Conservation (phyloP, 2,329 filamentous ascomycete genomes). For the Geosmithia putterillii region DNA sequence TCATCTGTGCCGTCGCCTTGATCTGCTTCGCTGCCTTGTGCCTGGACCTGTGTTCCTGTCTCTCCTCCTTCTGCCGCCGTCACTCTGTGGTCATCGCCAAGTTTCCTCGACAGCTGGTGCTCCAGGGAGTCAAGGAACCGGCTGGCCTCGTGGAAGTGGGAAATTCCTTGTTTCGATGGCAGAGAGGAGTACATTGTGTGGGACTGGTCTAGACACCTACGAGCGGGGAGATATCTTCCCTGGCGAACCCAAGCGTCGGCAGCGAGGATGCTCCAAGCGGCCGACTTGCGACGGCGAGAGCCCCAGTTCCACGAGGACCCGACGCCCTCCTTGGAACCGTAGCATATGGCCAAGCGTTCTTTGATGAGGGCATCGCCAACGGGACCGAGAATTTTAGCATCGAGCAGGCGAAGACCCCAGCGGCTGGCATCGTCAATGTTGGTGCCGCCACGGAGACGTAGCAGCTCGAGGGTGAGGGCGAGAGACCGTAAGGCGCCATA, state of each 20-base stretch:
- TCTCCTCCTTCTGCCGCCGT: too few species aligned
- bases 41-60: too few species aligned
- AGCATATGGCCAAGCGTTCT: slow-evolving; percentile 78
- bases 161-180: slow-evolving; percentile 35
- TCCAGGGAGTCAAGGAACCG: slow-evolving; percentile 41
- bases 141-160: slow-evolving; percentile 36
- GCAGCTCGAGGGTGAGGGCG: slow-evolving; percentile 64
- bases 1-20: slow-evolving; percentile 27
- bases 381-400: slow-evolving; percentile 60
- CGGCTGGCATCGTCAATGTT: slow-evolving; percentile 76
- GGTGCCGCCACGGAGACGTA: slow-evolving; percentile 67
- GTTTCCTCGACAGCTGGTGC: slow-evolving; percentile 31
- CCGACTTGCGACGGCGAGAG: slow-evolving; percentile 68
- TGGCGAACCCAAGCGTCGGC: slow-evolving; percentile 75
- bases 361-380: slow-evolving; percentile 74
- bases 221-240: slow-evolving; percentile 65
- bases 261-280: slow-evolving; percentile 75
- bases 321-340: slow-evolving; percentile 57
- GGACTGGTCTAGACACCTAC: slow-evolving; percentile 63
- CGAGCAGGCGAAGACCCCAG: slow-evolving; percentile 73
- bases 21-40: too few species aligned
- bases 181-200: slow-evolving; percentile 39
- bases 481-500: slow-evolving; percentile 74
- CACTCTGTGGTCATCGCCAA: slow-evolving; percentile 19
- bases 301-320: slow-evolving; percentile 54